Conservation (phyloP, 1,284 basidiomycete species). For the Chalciporus sp. region DNA sequence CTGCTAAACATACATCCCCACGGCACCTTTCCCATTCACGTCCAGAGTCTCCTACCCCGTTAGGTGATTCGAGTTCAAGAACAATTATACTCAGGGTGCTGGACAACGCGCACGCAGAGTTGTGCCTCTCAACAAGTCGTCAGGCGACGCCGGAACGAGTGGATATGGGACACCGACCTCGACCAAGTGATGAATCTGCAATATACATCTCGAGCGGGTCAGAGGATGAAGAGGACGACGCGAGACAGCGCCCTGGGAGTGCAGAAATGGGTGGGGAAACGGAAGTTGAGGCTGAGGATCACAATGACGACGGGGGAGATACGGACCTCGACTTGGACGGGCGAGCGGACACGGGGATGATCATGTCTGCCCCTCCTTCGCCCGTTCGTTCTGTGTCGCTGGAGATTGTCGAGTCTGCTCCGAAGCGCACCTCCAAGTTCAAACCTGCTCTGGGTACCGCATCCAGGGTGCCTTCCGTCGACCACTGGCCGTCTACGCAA, state of each 20-base stretch:
- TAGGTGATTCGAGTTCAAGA: not conserved
- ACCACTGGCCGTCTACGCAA: not conserved
- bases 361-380: slow-evolving; percentile 28
- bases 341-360: slow-evolving; percentile 28
- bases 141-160: not conserved
- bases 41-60: slow-evolving; percentile 19
- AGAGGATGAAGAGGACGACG: slow-evolving; percentile 8
- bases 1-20: slow-evolving; percentile 28
- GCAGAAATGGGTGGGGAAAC: not conserved
- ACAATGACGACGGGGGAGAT: not conserved
- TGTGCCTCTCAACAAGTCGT: not conserved
- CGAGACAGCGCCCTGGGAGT: not conserved
- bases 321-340: slow-evolving; percentile 12
- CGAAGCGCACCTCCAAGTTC: slow-evolving; percentile 21
- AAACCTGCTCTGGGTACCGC: slow-evolving; percentile 12
- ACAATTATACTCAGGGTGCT: not conserved
- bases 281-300: not conserved
- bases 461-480: not conserved
- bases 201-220: slow-evolving; percentile 38
- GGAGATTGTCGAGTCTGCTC: not conserved
- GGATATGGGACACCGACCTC: not conserved
- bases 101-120: not conserved
- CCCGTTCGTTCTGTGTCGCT: not conserved
- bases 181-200: slow-evolving; percentile 20
- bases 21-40: slow-evolving; percentile 10